phyloP scores from a whole-genome alignment of 2,329 filamentous ascomycete species.

The Trichoderma sp. region DNA sequence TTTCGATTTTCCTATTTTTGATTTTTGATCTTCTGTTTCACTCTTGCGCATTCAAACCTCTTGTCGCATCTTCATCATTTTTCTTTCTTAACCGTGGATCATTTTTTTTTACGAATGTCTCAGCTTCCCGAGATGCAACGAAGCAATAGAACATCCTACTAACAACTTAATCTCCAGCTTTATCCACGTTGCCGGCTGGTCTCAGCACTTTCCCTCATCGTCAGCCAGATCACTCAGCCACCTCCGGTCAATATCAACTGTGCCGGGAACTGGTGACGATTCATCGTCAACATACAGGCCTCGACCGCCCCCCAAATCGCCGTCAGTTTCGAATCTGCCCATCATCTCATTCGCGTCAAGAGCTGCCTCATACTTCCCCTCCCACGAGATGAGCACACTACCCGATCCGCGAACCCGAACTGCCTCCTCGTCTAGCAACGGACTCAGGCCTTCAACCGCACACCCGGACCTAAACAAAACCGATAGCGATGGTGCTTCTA shows the following conservation, averaged over 20 bases:
- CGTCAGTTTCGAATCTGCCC: conserved; percentile 38
- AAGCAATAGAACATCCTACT: conserved; percentile 9
- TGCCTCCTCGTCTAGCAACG: conserved; percentile 45
- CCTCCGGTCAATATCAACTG: conserved; percentile 53
- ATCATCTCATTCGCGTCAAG: conserved; percentile 41
- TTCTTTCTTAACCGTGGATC: not conserved
- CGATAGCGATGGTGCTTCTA: not conserved
- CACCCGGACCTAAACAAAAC: conserved; percentile 5
- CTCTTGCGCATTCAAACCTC: not conserved
- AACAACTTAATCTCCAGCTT: conserved; percentile 41
- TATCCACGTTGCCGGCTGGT: conserved; percentile 53
- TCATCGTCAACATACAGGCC: conserved; percentile 36
- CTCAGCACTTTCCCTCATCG: conserved; percentile 40
- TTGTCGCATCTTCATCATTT: not conserved
- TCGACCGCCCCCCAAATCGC: conserved; percentile 39
- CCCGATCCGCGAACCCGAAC: conserved; percentile 61
- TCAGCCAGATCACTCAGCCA: conserved; percentile 45
- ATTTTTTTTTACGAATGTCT: not conserved
- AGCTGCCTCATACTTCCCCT: conserved; percentile 42
- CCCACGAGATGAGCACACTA: conserved; percentile 66
- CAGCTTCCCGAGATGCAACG: not conserved
- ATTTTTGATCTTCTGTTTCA: not conserved
- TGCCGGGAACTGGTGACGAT: conserved; percentile 36
- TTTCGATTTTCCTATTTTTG: not conserved
- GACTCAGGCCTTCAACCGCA: conserved; percentile 26